Base-by-base conservation (phyloP, 805 yeast species). In the Spathaspora passalidarum region DNA sequence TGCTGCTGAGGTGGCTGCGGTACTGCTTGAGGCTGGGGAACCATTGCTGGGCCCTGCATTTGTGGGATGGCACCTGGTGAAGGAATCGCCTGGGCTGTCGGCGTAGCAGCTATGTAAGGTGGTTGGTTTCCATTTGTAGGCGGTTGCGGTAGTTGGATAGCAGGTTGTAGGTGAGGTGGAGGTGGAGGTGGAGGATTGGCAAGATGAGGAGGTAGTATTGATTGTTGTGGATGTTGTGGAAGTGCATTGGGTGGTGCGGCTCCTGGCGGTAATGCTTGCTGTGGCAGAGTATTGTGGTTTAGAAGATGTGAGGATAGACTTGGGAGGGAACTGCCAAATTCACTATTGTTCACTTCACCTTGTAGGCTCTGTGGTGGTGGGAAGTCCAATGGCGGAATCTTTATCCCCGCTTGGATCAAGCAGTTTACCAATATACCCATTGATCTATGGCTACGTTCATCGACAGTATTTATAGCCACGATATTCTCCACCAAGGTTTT, bases 401-500 rank as follows among this genome's bases (percentile, higher is more conserved):
- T 78, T 39, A 85, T 79, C 2, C 94, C 94, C 13, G 80, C 72
- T 50, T 72, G 81, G 5, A 66, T 54, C 35, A 86, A 63, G 34
- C 80, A 67, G 42, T 71, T 69, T 20, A 79, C 70, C 25, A 86
- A 60, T 1, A 74, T 56, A 35, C 72, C 72, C 52, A 86, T 71
- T 41, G 82, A 75, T 35, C 73, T 67, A 43, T 76, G 71, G 52
- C 78, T 75, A 35, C 83, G 69, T 53, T 84, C 88, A 57, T 82
- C 79, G 9, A 74, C 68, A 14, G 75, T 68, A 53, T 81, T 81
- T 49, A 83, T 63, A 0, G 81, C 69, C 10, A 85, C 72, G 40
- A 85, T 62, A 49, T 81, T 76, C 44, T 84, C 86, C 35, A 86
- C 69, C 14, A 86, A 71, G 1, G 85, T 79, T 50, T 82, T 81